A percentile compares a stretch with the other conserved stretches of the same genome.
phyloP scores from a whole-genome alignment of 164 flowering plant species.

The Vitis riparia region DNA sequence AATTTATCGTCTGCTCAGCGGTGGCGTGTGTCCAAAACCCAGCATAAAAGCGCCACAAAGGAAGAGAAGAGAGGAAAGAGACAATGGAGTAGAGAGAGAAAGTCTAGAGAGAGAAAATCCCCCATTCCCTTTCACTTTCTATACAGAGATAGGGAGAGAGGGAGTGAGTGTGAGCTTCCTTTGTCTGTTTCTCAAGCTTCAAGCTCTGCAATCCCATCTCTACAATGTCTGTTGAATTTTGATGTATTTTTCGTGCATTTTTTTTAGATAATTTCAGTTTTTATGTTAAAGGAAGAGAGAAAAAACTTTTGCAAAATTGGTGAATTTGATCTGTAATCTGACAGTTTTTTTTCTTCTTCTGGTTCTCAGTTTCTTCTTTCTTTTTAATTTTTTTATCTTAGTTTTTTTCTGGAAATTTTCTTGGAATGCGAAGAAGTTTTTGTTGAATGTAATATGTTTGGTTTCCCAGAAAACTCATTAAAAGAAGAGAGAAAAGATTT shows the following conservation, averaged over 20 bases:
- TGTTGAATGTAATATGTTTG: too few species aligned
- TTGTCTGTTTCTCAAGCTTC: not conserved
- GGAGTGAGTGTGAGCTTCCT: not conserved
- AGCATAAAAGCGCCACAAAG: conserved; percentile 1
- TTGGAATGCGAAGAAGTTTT: too few species aligned
- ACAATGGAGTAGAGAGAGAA: not conserved
- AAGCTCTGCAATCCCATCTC: not conserved
- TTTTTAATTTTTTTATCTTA: not conserved
- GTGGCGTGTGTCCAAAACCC: not conserved
- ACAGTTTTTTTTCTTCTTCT: not conserved
- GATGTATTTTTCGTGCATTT: not conserved
- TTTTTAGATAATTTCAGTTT: too few species aligned
- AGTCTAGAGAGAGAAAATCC: not conserved
- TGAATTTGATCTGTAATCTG: not conserved
- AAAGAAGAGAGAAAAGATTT: too few species aligned
- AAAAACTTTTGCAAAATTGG: not conserved
- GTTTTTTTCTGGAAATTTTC: too few species aligned
- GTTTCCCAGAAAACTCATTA: too few species aligned
- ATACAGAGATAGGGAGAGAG: too few species aligned
- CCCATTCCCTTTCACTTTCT: conserved; percentile 2
- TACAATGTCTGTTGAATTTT: conserved; percentile 7
- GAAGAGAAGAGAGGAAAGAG: not conserved
- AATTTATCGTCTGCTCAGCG: not conserved
- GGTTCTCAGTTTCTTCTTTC: not conserved
- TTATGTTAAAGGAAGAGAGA: too few species aligned